Evolutionary conservation across 2,329 filamentous ascomycete species (phyloP), one percentile per base, ranked within the genome.

Genomic region (Coniella vitis): DNA sequence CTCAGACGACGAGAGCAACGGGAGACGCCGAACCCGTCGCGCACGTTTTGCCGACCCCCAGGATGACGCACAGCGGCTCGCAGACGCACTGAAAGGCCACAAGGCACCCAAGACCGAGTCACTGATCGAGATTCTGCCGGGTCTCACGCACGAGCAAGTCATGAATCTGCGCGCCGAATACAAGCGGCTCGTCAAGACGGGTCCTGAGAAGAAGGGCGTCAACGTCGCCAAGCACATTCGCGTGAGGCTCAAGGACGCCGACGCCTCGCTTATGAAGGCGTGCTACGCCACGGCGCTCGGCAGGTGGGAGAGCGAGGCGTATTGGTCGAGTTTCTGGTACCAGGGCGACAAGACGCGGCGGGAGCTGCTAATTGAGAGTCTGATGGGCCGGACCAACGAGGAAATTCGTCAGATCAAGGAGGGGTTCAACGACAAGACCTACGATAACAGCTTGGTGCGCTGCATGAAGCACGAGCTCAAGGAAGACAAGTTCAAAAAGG

Each of bases 241-340:
- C 53, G 73, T 79, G 16, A 77, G 81, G 17, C 75, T 90, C 60
- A 90, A 90, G 67, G 83, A 87, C 38, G 78, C 83, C 57, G 76
- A 85, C 47, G 75, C 83, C 4, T 83, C 81, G 57, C 83, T 97
- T 56, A 91, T 90, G 69, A 97, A 97, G 68, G 86, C 87, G 7
- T 90, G 86, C 61, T 96, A 97, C 65, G 83, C 90, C 3, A 90
- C 88, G 2, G 90, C 91, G 0, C 78, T 97, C 0, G 93, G 93
- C 9, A 78, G 79, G 45, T 97, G 90, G 84, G 93, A 96, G 69
- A 85, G 83, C 57, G 93, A 98, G 65, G 88, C 89, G 0, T 95
- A 95, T 73, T 98, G 93, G 90, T 90, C 91, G 52, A 97, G 96
- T 65, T 95, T 89, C 67, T 97, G 90, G 84, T 97, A 96, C 69